Evolutionary conservation across 257 asterid genomes (phyloP), one percentile per base, ranked within the genome.

Genomic region (Nyctanthes arbortristis): DNA sequence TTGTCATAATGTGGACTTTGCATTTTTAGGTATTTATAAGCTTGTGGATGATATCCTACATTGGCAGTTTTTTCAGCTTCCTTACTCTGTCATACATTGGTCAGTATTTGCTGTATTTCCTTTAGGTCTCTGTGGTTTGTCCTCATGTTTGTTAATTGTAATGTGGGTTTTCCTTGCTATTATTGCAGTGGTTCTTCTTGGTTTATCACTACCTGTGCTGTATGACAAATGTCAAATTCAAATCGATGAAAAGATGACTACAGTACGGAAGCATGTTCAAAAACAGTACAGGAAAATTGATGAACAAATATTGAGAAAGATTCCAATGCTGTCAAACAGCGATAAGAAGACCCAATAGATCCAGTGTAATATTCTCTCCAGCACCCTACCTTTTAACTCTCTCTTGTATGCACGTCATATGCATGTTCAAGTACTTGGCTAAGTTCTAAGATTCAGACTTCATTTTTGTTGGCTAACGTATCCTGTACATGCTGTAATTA

Each of bases 11-110:
- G 16, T 52, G 65, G 79, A 61, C 31, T 80, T 67, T 67, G 67
- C 77, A n/a, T 73, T 68, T 34, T 68, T 84, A 91, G 99, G 93
- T 86, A 86, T 87, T 89, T 62, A 28, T 70, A 14, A 39, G 71
- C 58, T 78, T 91, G 84, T 91, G 86, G 95, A 61, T 80, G 43
- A 73, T 84, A 30, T 93, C 99, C n/a, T 89, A 79, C 77, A 74
- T 89, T 64, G 96, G 99, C 31, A 82, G 95, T 76, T 89, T 87
- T 74, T 84, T 85, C 86, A 86, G 72, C 84, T 85, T 89, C 67
- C 87, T 91, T 25, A 84, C 97, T 40, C 75, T 94, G 70, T 36
- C 80, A 56, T 94, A 88, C 76, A 74, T 80, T 63, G 87, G 97
- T 94, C 66, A 83, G 93, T 76, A 7, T 22, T 49, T 49, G 4